Evolutionary conservation across 352 stramenopile species (phyloP).

Genomic region (Hyaloperonospora brassicae): DNA sequence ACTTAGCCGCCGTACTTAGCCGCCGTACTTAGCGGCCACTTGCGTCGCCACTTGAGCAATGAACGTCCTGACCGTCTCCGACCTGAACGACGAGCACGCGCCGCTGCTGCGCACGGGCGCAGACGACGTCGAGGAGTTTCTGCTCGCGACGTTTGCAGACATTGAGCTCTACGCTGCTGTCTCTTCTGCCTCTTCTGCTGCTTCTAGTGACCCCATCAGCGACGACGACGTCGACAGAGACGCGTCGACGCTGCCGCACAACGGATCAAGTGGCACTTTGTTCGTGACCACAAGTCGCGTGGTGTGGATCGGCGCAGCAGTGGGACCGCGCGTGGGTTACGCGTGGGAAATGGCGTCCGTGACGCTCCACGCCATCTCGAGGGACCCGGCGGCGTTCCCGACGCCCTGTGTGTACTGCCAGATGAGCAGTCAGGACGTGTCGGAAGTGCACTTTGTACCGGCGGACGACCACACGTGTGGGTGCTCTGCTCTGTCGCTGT

Average conservation of each 20-base stretch:
- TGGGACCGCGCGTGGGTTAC: slow-evolving; percentile 41
- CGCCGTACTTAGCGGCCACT: slow-evolving; percentile 4
- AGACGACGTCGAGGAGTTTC: slow-evolving; percentile 51
- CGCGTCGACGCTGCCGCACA: slow-evolving; percentile 14
- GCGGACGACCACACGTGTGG: slow-evolving; percentile 52
- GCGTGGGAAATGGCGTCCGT: slow-evolving; percentile 66
- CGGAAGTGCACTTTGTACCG: slow-evolving; percentile 72
- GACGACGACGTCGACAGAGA: slow-evolving; percentile 18
- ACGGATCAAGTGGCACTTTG: slow-evolving; percentile 10
- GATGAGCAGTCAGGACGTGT: slow-evolving; percentile 58
- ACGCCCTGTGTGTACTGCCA: slow-evolving; percentile 77
- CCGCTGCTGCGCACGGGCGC: slow-evolving; percentile 44
- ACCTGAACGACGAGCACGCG: slow-evolving; percentile 39
- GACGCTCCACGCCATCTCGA: slow-evolving; percentile 72
- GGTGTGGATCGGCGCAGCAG: slow-evolving; percentile 46
- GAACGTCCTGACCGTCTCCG: slow-evolving; percentile 43
- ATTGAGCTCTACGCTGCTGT: slow-evolving; percentile 42
- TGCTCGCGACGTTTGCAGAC: slow-evolving; percentile 41
- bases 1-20: too few relatives aligned
- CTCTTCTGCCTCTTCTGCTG: too few relatives aligned
- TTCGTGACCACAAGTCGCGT: slow-evolving; percentile 46
- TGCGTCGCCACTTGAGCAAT: slow-evolving; percentile 18
- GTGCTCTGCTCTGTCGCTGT: too few relatives aligned
- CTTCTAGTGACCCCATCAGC: slow-evolving; percentile 17
- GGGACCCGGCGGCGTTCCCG: slow-evolving; percentile 53